These are phyloP conservation scores for Larix kaempferi DNA, from an alignment of 75 land plant species.

Conservation along the genomic window DNA sequence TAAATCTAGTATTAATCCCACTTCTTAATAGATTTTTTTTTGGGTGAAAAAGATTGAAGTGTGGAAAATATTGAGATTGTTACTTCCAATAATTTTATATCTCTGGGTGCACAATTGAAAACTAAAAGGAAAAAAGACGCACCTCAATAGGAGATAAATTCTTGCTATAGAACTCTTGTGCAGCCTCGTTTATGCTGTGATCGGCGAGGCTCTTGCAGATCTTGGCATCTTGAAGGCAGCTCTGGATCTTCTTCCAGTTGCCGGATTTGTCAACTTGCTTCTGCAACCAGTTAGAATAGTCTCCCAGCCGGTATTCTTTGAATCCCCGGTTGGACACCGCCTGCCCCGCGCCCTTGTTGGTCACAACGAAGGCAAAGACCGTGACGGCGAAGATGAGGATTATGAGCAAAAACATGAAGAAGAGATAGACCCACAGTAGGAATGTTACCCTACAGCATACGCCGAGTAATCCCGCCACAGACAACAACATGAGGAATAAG, in stretches of 20 bases:
- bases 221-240: conserved; percentile 28
- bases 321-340: conserved; percentile 16
- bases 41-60: no score
- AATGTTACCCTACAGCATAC: conserved; percentile 18
- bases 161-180: conserved; percentile 23
- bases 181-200: not conserved
- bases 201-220: conserved; percentile 14
- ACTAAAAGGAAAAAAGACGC: no score
- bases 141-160: conserved; percentile 56
- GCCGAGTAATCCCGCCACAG: conserved; percentile 23
- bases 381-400: conserved; percentile 21
- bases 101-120: no score
- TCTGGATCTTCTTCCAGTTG: conserved; percentile 22
- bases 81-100: no score
- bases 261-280: conserved; percentile 4
- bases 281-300: conserved; percentile 30
- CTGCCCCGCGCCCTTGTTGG: conserved; percentile 39
- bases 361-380: conserved; percentile 29
- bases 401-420: conserved; percentile 25
- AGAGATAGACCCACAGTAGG: conserved; percentile 25
- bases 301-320: conserved; percentile 33
- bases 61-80: no score
- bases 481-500: conserved; percentile 37
- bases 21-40: no score
- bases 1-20: no score